Base-by-base conservation (phyloP, 2,329 filamentous ascomycete species). In the Rachicladosporium sp. region DNA sequence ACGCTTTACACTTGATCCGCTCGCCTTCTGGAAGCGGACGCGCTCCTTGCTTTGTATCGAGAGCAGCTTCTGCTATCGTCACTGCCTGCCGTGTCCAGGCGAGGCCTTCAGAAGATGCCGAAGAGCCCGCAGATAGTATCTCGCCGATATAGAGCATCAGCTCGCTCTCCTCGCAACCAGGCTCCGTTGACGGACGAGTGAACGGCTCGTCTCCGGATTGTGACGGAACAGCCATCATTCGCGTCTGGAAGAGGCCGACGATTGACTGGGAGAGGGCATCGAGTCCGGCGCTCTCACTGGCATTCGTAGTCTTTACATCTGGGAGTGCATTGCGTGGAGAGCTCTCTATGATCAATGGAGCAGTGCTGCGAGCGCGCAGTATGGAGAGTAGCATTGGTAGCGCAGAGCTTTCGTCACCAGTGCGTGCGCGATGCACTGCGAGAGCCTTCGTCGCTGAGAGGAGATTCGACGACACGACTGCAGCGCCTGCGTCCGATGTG, bases 81-180 rank as follows among this genome's bases (percentile, higher is more conserved):
- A 93, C 85, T 19, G 82, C 87, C 46, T 94, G 85, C 40, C 86
- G 76, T 1, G 89, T 94, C 89, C 89, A 96, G 4, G 78, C 78
- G 2, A 95, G 68, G 1, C 87, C 89, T 44, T 82, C 79, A 68
- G 66, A 11, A 59, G 65, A 11, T 56, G 48, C 7, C 45, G 67
- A 63, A 3, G 73, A 71, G 4, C 73, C 74, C 0, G 84, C 75
- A 59, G 82, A 95, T 27, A 96, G 71, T 38, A 96, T 93, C 64
- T 96, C 89, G 43, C 89, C 89, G 46, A 96, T 89, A 60, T 94
- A 91, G 15, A 87, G 73, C 69, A 86, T 87, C 9, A 95, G 64
- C 0, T 77, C 85, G 2, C 87, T 86, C 60, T 95, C 88, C 48
- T 91, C 81, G 60, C 88, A 95, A 31, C 74, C 71, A 47, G 53